Base-by-base conservation (phyloP, 768 basidiomycete genomes). In the Coprinopsis strossmayeri region DNA sequence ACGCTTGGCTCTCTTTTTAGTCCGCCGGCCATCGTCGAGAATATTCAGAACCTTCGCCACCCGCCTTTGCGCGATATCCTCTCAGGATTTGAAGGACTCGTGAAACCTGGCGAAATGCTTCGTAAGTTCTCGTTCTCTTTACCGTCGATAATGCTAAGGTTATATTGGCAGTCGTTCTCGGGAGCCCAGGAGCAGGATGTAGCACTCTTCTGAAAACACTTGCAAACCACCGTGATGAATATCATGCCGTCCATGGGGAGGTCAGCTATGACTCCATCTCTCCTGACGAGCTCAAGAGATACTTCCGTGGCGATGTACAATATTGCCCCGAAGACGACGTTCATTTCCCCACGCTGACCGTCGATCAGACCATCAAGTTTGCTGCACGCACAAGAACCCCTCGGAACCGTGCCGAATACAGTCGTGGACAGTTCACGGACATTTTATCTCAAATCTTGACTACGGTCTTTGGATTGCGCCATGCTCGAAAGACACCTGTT, bases 271-370 rank as follows among this genome's bases (percentile, higher is more conserved):
- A 89, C 58, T 82, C 87, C 1, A 72, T 94, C 49, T 63, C 79
- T 0, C 78, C 87, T 2, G 66, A 77, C 1, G 77, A 88, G 38
- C 74, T 94, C 45, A 51, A 61, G 45, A 74, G 77, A 50, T 74
- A 78, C 46, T 86, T 79, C 61, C 81, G 84, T 1, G 92, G 91
- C 27, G 90, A 90, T 59, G 82, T 89, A 1, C 77, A 79, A 45
- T 91, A 89, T 62, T 83, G 78, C 53, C 86, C 87, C 0, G 90
- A 90, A 66, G 90, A 91, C 59, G 90, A 94, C 61, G 70, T 87
- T 9, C 90, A 93, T 60, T 87, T 93, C 58, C 86, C 91, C 2
- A 87, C 85, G 5, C 73, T 96, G 17, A 87, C 85, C 10, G 88
- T 91, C 21, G 74, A 78, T 46, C 76, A 91, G 59, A 91, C 89